Base-by-base conservation (phyloP, 148 eudicot genomes). In the Fagopyrum homotropicum region DNA sequence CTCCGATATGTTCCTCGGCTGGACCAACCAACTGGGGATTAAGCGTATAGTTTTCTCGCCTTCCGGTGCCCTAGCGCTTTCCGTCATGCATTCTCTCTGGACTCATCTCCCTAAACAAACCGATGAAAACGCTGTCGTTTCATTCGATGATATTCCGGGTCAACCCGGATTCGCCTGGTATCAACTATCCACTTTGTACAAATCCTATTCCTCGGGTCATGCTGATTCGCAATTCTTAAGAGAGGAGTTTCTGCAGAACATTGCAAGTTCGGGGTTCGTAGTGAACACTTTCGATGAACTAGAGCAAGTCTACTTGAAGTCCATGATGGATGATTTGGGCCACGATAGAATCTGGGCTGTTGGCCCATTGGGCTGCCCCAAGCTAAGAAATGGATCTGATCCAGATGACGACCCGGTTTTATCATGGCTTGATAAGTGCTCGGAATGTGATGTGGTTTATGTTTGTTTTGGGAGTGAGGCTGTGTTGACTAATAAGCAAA, bases 1-100 rank as follows among this genome's bases (percentile, higher is more conserved):
- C 12, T 89, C 89, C 35, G 94, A 89, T 74, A 85, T 88, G 79
- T 82, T 89, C 75, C 90, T 91, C 4, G 93, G 97, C 3, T 89
- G 79, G 82, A 89, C 90, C 44, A 79, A 88, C 8, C 8, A 75
- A 29, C 73, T 83, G 40, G 70, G 77, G 8, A 75, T 85, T 61
- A 76, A 50, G 9, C 56, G 86, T 9, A 54, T 75, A 47, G 80
- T 74, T 9, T 86, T 83, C 73, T 83, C 76, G 5, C 83, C 86
- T 9, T 81, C 83, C 6, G 85, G 86, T 5, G 86, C 83, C 5
- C 46, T 86, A 4, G 76, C 82, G 11, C n/a, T 80, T 16, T 77
- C 86, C 0, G 52, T 81, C 9, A 45, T 83, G n/a, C 9, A 59
- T 60, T 47, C 52, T 14, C 73, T 86, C 7, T 86, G 89, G 86